Percentiles rank a stretch among this genome's conserved stretches.
phyloP scores from a whole-genome alignment of 108 stramenopile species.

The Asterionellopsis glacialis region DNA sequence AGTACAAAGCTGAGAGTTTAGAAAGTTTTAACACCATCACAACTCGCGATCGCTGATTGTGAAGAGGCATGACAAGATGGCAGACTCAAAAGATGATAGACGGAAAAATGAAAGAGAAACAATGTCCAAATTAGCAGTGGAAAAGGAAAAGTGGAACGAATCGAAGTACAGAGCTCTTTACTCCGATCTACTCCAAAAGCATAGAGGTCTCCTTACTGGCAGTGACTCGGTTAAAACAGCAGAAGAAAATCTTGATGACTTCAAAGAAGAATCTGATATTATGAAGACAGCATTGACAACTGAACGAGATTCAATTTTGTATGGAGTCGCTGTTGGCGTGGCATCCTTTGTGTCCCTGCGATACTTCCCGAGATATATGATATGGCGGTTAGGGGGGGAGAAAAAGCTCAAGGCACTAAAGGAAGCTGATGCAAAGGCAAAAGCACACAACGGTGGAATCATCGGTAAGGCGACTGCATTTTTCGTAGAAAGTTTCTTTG shows the following conservation, averaged over 20 bases:
- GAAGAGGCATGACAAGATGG: too few relatives aligned
- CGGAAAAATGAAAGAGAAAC: not conserved
- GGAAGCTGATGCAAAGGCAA: conserved; percentile 25
- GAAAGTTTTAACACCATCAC: too few relatives aligned
- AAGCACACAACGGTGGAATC: conserved; percentile 17
- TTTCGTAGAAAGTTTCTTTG: conserved; percentile 28
- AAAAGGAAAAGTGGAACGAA: conserved; percentile 6
- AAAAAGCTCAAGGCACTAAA: conserved; percentile 25
- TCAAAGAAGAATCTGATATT: conserved; percentile 2
- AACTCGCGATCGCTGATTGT: too few relatives aligned
- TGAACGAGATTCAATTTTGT: conserved; percentile 24
- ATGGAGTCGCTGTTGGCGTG: conserved; percentile 26
- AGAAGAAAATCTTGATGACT: conserved; percentile 2
- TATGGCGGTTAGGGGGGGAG: conserved; percentile 21
- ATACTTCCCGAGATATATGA: conserved; percentile 25
- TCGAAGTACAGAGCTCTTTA: conserved; percentile 3
- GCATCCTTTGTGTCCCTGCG: conserved; percentile 29
- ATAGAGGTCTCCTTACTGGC: not conserved
- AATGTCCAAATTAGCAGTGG: not conserved
- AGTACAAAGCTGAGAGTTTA: too few relatives aligned
- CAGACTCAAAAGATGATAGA: too few relatives aligned
- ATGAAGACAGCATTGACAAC: conserved; percentile 5
- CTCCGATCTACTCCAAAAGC: not conserved
- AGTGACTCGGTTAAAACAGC: not conserved
- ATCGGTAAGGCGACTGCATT: conserved; percentile 24